A percentile compares a stretch with the other conserved stretches of the same genome.
Evolutionary conservation across 1,284 basidiomycete species (phyloP).

Genomic region (Megacollybia platyphylla): DNA sequence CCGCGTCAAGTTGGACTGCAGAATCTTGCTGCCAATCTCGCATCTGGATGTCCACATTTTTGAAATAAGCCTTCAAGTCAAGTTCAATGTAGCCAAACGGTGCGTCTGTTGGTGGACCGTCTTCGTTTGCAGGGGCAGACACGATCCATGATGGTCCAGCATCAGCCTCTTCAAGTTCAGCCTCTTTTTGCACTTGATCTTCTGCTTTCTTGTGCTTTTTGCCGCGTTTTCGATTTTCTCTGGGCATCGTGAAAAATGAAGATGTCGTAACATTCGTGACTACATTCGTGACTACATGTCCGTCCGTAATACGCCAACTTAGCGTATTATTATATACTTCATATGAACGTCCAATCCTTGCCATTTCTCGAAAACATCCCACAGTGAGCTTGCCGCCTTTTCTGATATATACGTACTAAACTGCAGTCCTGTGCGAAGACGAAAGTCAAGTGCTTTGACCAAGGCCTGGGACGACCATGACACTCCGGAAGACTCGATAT

Average conservation of each 20-base stretch:
- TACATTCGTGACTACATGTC: not conserved
- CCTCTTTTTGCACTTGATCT: constrained; percentile 8
- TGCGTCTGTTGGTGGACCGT: constrained; percentile 47
- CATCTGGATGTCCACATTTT: constrained; percentile 76
- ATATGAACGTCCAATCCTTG: not conserved
- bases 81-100: constrained; percentile 82
- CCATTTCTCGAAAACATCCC: not conserved
- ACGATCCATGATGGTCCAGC: constrained; percentile 58
- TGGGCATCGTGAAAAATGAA: constrained; percentile 36
- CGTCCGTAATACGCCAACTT: not conserved
- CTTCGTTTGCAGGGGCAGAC: constrained; percentile 17
- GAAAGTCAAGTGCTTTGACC: too few species aligned
- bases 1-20: constrained; percentile 25
- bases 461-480: too few species aligned
- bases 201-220: constrained; percentile 52
- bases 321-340: not conserved
- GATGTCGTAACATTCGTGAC: not conserved
- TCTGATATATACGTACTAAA: too few species aligned
- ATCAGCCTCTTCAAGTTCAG: constrained; percentile 11
- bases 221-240: constrained; percentile 65
- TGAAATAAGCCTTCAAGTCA: constrained; percentile 86
- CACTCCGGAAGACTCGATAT: too few species aligned
- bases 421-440: too few species aligned
- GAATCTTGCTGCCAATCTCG: constrained; percentile 62
- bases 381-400: too few species aligned